Conservation (phyloP, 306 rosid species). For the Vicia sativa region DNA sequence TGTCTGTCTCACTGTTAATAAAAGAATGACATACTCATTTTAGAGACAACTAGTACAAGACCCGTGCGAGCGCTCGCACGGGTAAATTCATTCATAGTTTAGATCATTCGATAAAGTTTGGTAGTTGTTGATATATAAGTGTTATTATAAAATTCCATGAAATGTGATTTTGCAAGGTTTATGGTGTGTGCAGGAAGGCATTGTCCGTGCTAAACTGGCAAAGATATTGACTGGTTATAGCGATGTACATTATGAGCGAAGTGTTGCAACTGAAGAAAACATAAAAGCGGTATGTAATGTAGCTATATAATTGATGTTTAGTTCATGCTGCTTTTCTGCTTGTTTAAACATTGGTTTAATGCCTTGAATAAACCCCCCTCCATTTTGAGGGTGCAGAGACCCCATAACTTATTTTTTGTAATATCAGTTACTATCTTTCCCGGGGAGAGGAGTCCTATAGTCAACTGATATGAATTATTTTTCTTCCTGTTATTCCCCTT, state of each 20-base stretch:
- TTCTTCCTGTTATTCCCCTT: constrained; percentile 1
- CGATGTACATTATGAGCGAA: constrained; percentile 87
- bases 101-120: too few relatives aligned
- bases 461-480: constrained; percentile 1
- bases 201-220: constrained; percentile 81
- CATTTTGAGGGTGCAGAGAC: constrained; percentile 32
- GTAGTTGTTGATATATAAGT: too few relatives aligned
- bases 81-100: too few relatives aligned
- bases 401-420: constrained; percentile 28
- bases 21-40: constrained; percentile 21
- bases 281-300: constrained; percentile 72
- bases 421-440: constrained; percentile 22
- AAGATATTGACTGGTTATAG: constrained; percentile 69
- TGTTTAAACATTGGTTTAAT: constrained; percentile 18
- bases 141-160: constrained; percentile 25
- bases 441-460: constrained; percentile 5
- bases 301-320: constrained; percentile 24
- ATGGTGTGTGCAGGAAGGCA: constrained; percentile 76
- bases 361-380: constrained; percentile 1
- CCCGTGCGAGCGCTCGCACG: too few relatives aligned
- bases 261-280: constrained; percentile 81
- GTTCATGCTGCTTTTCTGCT: constrained; percentile 15
- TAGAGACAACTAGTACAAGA: too few relatives aligned
- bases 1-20: constrained; percentile 39
- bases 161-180: constrained; percentile 35